These are phyloP conservation scores for Kazachstania kunashirensis DNA, from an alignment of 805 yeast species.

Conservation along the genomic window DNA sequence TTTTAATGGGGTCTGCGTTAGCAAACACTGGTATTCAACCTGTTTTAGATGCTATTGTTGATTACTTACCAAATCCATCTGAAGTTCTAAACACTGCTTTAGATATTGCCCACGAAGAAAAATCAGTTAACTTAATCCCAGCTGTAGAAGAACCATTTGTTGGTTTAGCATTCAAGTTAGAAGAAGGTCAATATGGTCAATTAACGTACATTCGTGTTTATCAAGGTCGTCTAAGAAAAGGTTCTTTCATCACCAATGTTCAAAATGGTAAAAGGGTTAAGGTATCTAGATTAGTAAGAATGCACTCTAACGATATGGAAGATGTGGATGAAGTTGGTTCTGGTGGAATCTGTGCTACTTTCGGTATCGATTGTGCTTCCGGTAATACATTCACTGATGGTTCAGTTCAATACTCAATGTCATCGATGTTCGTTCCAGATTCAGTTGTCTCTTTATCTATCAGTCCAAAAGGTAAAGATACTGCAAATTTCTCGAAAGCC, in stretches of 20 bases:
- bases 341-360: slow-evolving; percentile 98
- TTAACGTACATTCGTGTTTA: slow-evolving; percentile 93
- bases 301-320: slow-evolving; percentile 99
- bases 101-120: slow-evolving; percentile 56
- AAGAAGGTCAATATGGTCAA: slow-evolving; percentile 97
- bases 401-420: slow-evolving; percentile 72
- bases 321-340: slow-evolving; percentile 92
- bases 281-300: slow-evolving; percentile 87
- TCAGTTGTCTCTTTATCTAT: slow-evolving; percentile 93
- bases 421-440: slow-evolving; percentile 97
- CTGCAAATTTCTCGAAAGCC: slow-evolving; percentile 86
- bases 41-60: slow-evolving; percentile 91
- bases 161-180: slow-evolving; percentile 96
- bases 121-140: slow-evolving; percentile 65
- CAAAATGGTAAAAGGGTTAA: slow-evolving; percentile 90
- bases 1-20: slow-evolving; percentile 97
- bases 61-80: slow-evolving; percentile 90
- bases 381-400: slow-evolving; percentile 97
- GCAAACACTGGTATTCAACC: slow-evolving; percentile 96
- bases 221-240: slow-evolving; percentile 91
- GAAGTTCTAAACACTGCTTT: slow-evolving; percentile 87
- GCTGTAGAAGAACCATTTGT: slow-evolving; percentile 72
- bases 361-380: slow-evolving; percentile 97
- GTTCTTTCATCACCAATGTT: slow-evolving; percentile 77
- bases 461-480: slow-evolving; percentile 76